Conservation (phyloP, 1,284 basidiomycete genomes). For the Pascua guehoae region DNA sequence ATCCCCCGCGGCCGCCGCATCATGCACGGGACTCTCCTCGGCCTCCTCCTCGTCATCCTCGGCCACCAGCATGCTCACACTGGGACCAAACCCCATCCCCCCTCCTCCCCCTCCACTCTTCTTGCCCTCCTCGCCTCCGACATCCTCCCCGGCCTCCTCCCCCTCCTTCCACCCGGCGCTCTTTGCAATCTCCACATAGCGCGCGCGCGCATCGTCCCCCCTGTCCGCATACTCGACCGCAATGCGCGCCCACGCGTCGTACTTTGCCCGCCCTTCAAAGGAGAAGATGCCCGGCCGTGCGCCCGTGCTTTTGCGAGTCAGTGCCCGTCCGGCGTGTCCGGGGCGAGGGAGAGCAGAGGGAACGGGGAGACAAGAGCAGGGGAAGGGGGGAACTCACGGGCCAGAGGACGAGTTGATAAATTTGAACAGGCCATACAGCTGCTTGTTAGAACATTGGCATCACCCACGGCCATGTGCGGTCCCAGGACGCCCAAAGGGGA, state of each 20-base stretch:
- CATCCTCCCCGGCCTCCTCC: conserved; percentile 19
- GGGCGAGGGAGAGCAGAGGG: not conserved
- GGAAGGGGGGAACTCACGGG: conserved; percentile 24
- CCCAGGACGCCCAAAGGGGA: no score
- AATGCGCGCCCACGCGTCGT: conserved; percentile 73
- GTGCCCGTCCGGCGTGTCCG: not conserved
- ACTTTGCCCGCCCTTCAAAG: conserved; percentile 74
- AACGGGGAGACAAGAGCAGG: not conserved
- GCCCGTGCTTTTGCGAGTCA: conserved; percentile 49
- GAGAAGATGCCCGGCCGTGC: conserved; percentile 76
- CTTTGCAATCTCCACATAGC: conserved; percentile 68
- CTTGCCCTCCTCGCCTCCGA: conserved; percentile 42
- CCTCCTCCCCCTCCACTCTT: conserved; percentile 50
- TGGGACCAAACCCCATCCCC: conserved; percentile 49
- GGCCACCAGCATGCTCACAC: conserved; percentile 61
- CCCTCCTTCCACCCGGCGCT: conserved; percentile 61
- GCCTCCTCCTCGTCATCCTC: conserved; percentile 18
- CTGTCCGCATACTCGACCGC: conserved; percentile 54
- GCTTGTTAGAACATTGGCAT: conserved; percentile 17
- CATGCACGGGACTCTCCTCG: conserved; percentile 53
- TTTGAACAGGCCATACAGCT: conserved; percentile 88
- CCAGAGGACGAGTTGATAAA: conserved; percentile 54
- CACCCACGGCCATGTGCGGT: no score
- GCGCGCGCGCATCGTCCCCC: conserved; percentile 42
- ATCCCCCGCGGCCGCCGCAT: conserved; percentile 62